phyloP scores from a whole-genome alignment of 169 alveolate genomes.

The Plasmodium falciparum region DNA sequence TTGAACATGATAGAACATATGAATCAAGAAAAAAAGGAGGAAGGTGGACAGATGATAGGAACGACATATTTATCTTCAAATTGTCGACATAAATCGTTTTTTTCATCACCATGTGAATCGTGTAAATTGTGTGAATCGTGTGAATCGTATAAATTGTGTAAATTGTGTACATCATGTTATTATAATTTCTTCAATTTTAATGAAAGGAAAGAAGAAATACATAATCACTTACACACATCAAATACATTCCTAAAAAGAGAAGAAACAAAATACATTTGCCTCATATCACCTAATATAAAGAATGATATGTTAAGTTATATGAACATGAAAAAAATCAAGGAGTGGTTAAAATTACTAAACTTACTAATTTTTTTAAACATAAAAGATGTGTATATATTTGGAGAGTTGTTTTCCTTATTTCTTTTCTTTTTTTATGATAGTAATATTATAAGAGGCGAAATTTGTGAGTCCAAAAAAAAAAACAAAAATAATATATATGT shows the following conservation, averaged over 20 bases:
- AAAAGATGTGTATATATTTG: slow-evolving; percentile 44
- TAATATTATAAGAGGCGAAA: slow-evolving; percentile 6
- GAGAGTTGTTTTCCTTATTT: slow-evolving; percentile 32
- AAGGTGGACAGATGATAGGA: not conserved
- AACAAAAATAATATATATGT: not conserved
- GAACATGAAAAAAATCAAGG: slow-evolving; percentile 5
- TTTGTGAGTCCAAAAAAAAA: not conserved
- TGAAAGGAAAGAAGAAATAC: not conserved
- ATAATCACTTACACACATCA: not conserved
- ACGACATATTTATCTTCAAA: not conserved
- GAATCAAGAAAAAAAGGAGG: not conserved
- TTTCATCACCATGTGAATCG: no score
- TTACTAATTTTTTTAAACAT: slow-evolving; percentile 14
- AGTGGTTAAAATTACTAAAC: slow-evolving; percentile 48
- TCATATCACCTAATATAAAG: slow-evolving; percentile 44
- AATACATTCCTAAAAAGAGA: not conserved
- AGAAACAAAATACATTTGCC: slow-evolving; percentile 31
- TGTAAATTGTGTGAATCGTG: no score
- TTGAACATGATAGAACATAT: not conserved
- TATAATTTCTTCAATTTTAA: not conserved
- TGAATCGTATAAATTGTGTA: no score
- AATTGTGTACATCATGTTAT: no score
- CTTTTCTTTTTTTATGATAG: slow-evolving; percentile 29
- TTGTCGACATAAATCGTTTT: no score
- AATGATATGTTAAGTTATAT: slow-evolving; percentile 1